These are phyloP conservation scores for Neofusicoccum parvum DNA, from an alignment of 2,329 filamentous ascomycete genomes.

Conservation along the genomic window DNA sequence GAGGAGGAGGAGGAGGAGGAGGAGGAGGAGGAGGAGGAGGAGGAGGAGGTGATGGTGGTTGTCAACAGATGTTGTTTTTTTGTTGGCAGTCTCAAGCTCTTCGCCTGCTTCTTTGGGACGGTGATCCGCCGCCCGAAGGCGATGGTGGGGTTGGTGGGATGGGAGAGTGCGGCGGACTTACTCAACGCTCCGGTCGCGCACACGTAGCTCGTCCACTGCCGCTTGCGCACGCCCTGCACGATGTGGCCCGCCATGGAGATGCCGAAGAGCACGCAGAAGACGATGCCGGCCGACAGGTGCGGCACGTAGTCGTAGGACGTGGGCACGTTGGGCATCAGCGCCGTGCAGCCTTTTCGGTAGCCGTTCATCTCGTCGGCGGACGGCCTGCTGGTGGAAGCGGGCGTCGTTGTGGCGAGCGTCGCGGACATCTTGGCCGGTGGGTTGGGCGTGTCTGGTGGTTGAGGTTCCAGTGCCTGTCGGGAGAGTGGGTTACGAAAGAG, in stretches of 20 bases:
- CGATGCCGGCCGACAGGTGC: not conserved
- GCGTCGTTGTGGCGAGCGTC: not conserved
- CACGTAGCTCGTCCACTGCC: not conserved
- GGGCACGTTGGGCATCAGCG: not conserved
- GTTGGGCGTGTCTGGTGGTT: too few species aligned
- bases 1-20: not conserved
- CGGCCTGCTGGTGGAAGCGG: not conserved
- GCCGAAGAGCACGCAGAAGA: not conserved
- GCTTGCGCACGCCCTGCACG: not conserved
- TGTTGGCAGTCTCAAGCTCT: too few species aligned
- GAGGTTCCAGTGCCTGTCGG: too few species aligned
- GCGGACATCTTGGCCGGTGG: too few species aligned
- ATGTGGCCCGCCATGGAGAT: not conserved
- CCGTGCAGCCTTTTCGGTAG: not conserved
- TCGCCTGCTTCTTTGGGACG: too few species aligned
- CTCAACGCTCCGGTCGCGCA: not conserved
- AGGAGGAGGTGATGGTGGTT: too few species aligned
- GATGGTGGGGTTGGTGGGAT: too few species aligned
- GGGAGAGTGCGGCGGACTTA: not conserved
- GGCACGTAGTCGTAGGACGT: slow-evolving; percentile 16
- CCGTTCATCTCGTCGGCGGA: not conserved
- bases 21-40: too few species aligned
- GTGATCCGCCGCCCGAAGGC: too few species aligned
- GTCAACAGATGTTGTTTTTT: too few species aligned
- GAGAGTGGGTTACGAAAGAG: too few species aligned